Evolutionary conservation across 2,329 filamentous ascomycete genomes (phyloP).

Genomic region (Trichoderma harzianum): DNA sequence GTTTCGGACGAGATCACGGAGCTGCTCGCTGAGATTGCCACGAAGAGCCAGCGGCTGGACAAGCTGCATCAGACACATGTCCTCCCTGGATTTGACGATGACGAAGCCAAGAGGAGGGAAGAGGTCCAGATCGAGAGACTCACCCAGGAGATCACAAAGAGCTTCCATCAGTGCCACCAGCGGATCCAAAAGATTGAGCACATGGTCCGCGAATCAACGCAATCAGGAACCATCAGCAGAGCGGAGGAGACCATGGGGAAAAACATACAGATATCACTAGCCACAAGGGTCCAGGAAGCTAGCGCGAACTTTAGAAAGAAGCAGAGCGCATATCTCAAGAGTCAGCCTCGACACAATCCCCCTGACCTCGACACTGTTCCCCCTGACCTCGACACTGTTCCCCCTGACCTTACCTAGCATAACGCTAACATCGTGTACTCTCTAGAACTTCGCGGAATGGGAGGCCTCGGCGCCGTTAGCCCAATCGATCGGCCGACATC

Average conservation of each 20-base stretch:
- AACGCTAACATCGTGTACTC: conserved; percentile 5
- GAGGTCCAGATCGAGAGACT: conserved; percentile 86
- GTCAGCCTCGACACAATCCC: conserved; percentile 44
- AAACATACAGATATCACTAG: conserved; percentile 91
- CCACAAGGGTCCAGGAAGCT: conserved; percentile 82
- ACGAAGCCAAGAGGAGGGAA: conserved; percentile 80
- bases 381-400: too few species aligned
- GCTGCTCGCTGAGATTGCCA: conserved; percentile 72
- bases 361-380: neutral
- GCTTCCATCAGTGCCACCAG: conserved; percentile 85
- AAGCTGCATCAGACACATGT: conserved; percentile 97
- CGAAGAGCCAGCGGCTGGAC: conserved; percentile 80
- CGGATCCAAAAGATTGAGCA: conserved; percentile 83
- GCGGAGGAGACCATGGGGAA: conserved; percentile 94
- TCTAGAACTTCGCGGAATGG: conserved; percentile 70
- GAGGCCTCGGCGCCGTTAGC: conserved; percentile 53
- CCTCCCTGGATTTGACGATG: conserved; percentile 92
- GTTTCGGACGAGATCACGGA: conserved; percentile 91
- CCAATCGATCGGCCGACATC: conserved; percentile 50
- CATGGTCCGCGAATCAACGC: conserved; percentile 78
- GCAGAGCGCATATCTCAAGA: conserved; percentile 93
- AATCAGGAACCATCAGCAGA: conserved; percentile 67
- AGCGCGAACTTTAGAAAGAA: conserved; percentile 95
- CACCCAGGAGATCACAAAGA: conserved; percentile 84
- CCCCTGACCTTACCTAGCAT: neutral